Evolutionary conservation across 345 rosid species (phyloP), one percentile per base, ranked within the genome.

Genomic region (Rhodamnia rubescens): DNA sequence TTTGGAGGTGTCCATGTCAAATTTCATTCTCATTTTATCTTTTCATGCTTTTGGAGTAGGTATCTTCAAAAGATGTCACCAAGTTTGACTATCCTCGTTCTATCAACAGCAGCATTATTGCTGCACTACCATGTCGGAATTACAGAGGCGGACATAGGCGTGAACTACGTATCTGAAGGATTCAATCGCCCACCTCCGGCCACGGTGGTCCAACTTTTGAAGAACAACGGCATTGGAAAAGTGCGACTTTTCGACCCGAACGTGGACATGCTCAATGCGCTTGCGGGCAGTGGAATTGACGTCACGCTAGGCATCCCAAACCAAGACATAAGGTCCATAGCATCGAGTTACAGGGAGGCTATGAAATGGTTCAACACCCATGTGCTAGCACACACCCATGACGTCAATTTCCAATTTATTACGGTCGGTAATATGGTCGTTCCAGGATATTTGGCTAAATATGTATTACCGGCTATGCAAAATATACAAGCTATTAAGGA

Each of bases 81-180:
- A 0, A 5, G 47, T 32, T 69, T 36, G 47, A 20, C 40, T 24
- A 69, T 69, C 78, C 78, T 69, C 47, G 5, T 64, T 32, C 47
- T 32, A 69, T 18, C 13, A 1, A 18, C 5, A 1, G 47, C 2
- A 32, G 78, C 78, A 32, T 32, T 8, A 32, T 32, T 18, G 78
- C 78, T 18, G 1, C 7, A 32, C 78, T 69, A 69, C 78, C 26
- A 69, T 18, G 36, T 9, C 24, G 22, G 78, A 32, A 69, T 69
- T 12, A 21, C 24, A 5, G 2, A 32, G 4, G 78, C 26, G 5
- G 78, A 36, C 26, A 8, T 85, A 26, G 86, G 87, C 3, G 55
- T 88, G 82, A 83, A 81, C 82, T 88, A 85, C 44, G 89, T 87
- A 21, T 75, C 53, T 22, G 26, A 83, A 0, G 86, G 84, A n/a